A percentile compares a stretch with the other conserved stretches of the same genome.
Conservation (phyloP, 1,139 yeast species). For the Kodamaea anthophila region DNA sequence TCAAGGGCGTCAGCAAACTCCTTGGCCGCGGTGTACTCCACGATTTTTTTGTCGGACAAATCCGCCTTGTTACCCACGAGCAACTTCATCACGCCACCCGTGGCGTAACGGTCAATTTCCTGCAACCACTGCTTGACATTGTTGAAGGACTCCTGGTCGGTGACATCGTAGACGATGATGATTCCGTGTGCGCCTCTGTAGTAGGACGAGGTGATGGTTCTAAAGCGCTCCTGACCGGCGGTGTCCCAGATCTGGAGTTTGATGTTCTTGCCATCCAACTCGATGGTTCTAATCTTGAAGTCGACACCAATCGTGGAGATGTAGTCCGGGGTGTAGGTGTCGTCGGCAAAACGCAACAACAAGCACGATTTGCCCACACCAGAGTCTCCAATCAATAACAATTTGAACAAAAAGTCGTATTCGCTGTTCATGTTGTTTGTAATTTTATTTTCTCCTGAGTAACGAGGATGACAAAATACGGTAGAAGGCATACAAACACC, state of each 20-base stretch:
- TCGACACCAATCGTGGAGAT: slow-evolving; percentile 98
- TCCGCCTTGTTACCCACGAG: slow-evolving; percentile 97
- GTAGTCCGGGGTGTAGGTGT: slow-evolving; percentile 94
- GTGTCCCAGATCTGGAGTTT: slow-evolving; percentile 99
- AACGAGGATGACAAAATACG: too few species aligned
- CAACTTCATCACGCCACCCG: slow-evolving; percentile 94
- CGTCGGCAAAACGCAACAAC: slow-evolving; percentile 92
- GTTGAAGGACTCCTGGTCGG: slow-evolving; percentile 96
- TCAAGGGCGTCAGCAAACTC: slow-evolving; percentile 97
- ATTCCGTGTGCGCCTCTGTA: slow-evolving; percentile 99
- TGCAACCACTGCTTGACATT: slow-evolving; percentile 98
- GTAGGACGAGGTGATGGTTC: slow-evolving; percentile 96
- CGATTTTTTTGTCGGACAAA: slow-evolving; percentile 88
- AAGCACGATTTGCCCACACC: slow-evolving; percentile 98
- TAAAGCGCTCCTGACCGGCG: slow-evolving; percentile 97
- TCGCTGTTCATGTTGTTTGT: slow-evolving; percentile 68
- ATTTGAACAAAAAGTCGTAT: slow-evolving; percentile 95
- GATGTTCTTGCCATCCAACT: slow-evolving; percentile 93
- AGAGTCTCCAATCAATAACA: slow-evolving; percentile 92
- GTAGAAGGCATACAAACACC: too few species aligned
- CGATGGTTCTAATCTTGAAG: slow-evolving; percentile 95
- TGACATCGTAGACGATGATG: slow-evolving; percentile 94
- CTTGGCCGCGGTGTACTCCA: slow-evolving; percentile 93
- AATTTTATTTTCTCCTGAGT: too few species aligned
- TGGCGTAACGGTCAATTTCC: slow-evolving; percentile 97